Percentiles rank a stretch among this genome's conserved stretches.
phyloP scores from a whole-genome alignment of 2,329 filamentous ascomycete genomes.

The Cyphellophora attinorum region DNA sequence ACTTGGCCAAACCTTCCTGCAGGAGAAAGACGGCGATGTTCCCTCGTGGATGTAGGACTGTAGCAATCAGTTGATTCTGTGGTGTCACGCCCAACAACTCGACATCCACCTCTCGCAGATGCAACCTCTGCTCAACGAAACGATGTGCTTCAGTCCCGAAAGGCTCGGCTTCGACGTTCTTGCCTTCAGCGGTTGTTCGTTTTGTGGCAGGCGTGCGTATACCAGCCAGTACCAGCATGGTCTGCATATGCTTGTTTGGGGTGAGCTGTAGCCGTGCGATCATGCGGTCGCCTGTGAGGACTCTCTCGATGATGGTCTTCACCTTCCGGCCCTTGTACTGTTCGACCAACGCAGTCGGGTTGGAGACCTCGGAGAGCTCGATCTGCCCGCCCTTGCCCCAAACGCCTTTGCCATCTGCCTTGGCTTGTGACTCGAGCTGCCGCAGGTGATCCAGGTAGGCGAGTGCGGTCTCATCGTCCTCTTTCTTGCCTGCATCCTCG shows the following conservation, averaged over 20 bases:
- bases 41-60: slow-evolving; percentile 76
- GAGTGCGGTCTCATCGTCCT: slow-evolving; percentile 67
- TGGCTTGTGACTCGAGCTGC: slow-evolving; percentile 66
- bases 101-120: slow-evolving; percentile 77
- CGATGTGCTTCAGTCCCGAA: slow-evolving; percentile 79
- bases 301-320: slow-evolving; percentile 79
- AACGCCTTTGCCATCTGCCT: slow-evolving; percentile 67
- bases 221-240: slow-evolving; percentile 80
- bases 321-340: slow-evolving; percentile 78
- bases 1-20: slow-evolving; percentile 79
- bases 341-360: slow-evolving; percentile 65
- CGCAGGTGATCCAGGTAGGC: slow-evolving; percentile 69
- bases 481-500: slow-evolving; percentile 86
- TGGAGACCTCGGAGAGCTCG: slow-evolving; percentile 71
- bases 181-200: slow-evolving; percentile 67
- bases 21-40: slow-evolving; percentile 90
- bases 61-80: slow-evolving; percentile 83
- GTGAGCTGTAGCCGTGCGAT: slow-evolving; percentile 72
- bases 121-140: slow-evolving; percentile 76
- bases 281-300: slow-evolving; percentile 82
- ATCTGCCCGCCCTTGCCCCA: slow-evolving; percentile 61
- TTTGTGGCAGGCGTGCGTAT: slow-evolving; percentile 85
- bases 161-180: slow-evolving; percentile 76
- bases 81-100: slow-evolving; percentile 78
- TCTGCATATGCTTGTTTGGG: slow-evolving; percentile 77